phyloP scores from a whole-genome alignment of 306 rosid species.

The Acacia crassicarpa region DNA sequence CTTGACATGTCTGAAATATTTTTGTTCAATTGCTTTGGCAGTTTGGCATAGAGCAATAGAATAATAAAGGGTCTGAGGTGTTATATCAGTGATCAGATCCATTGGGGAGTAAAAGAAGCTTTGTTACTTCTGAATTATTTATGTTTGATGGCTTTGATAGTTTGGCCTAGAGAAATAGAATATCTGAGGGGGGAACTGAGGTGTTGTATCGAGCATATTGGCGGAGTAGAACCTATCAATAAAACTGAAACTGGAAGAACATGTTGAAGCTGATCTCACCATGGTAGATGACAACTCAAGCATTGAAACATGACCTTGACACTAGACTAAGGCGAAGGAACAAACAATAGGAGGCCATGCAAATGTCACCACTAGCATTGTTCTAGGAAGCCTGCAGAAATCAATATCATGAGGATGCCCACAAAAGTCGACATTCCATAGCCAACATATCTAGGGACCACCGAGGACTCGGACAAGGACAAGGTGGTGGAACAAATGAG shows the following conservation, averaged over 20 bases:
- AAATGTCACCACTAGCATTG: neutral
- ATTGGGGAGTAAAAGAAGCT: neutral
- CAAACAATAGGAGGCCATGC: neutral
- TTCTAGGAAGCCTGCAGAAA: neutral
- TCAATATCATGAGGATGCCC: neutral
- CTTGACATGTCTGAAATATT: slow-evolving; percentile 11
- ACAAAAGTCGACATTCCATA: neutral
- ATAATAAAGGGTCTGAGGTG: neutral
- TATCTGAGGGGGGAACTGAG: neutral
- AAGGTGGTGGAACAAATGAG: neutral
- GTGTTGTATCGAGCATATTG: neutral
- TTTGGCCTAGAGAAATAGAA: slow-evolving; percentile 10
- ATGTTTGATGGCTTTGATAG: slow-evolving; percentile 9
- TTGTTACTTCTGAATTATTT: slow-evolving; percentile 6
- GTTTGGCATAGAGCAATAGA: slow-evolving; percentile 16
- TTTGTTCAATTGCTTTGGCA: slow-evolving; percentile 1
- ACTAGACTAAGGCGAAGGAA: neutral
- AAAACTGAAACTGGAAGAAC: slow-evolving; percentile 10
- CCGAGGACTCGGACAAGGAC: neutral
- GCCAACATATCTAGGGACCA: neutral
- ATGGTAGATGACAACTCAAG: neutral
- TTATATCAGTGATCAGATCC: neutral
- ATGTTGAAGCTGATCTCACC: slow-evolving; percentile 3
- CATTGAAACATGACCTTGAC: neutral
- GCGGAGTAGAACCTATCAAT: neutral